A percentile compares a stretch with the other conserved stretches of the same genome.
These are phyloP conservation scores for Boletus hoseneyae DNA, from an alignment of 1,284 basidiomycete genomes.

Conservation along the genomic window DNA sequence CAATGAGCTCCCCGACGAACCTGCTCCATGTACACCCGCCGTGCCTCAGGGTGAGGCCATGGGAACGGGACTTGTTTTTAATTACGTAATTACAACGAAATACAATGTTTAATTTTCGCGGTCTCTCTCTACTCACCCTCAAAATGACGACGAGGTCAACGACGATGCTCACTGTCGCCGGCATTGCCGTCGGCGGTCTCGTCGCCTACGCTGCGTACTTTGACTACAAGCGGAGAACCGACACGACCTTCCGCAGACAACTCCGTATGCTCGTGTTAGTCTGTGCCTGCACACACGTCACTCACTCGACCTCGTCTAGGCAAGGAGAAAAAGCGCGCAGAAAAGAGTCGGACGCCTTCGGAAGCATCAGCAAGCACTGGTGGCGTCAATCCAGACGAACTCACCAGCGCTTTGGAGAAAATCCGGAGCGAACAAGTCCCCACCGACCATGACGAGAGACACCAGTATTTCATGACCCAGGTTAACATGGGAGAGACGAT, in stretches of 20 bases:
- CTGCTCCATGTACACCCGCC: background rate
- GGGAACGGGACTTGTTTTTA: conserved; percentile 2
- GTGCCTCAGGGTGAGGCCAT: background rate
- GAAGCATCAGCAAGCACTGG: conserved; percentile 38
- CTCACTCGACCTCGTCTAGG: conserved; percentile 43
- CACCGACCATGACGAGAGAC: conserved; percentile 67
- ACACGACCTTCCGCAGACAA: conserved; percentile 83
- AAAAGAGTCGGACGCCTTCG: conserved; percentile 73
- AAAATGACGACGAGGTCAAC: conserved; percentile 47
- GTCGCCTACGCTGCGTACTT: conserved; percentile 89
- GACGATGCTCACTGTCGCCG: conserved; percentile 58
- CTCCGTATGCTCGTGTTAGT: conserved; percentile 63
- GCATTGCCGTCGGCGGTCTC: conserved; percentile 62
- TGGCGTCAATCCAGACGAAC: conserved; percentile 46
- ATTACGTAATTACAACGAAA: conserved; percentile 26
- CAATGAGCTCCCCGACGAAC: background rate
- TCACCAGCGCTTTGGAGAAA: conserved; percentile 59
- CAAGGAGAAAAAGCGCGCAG: conserved; percentile 87
- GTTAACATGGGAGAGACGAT: conserved; percentile 88
- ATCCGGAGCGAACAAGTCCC: conserved; percentile 68
- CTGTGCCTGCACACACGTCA: background rate
- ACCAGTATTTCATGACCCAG: conserved; percentile 89
- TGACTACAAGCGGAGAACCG: conserved; percentile 91
- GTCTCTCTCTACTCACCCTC: conserved; percentile 1
- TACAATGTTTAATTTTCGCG: conserved; percentile 11